phyloP scores from a whole-genome alignment of 129 eudicot genomes.

The Flaveria trinervia region DNA sequence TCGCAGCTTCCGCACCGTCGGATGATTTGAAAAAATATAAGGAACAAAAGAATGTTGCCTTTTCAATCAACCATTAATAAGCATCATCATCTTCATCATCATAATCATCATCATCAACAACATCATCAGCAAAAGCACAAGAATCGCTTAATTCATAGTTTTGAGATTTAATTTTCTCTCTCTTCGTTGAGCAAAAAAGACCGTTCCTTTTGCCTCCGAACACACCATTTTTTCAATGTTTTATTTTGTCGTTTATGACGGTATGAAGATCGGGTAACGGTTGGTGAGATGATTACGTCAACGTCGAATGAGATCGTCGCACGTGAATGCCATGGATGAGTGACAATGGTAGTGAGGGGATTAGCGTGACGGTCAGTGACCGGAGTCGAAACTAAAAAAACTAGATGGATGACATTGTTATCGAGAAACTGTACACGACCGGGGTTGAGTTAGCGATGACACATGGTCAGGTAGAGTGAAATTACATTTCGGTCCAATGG shows the following conservation, averaged over 20 bases:
- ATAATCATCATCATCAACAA: slow-evolving; percentile 35
- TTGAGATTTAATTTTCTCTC: slow-evolving; percentile 20
- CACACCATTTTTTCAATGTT: slow-evolving; percentile 8
- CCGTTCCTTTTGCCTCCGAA: too few relatives aligned
- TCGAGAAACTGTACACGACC: slow-evolving; percentile 30
- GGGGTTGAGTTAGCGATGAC: slow-evolving; percentile 37
- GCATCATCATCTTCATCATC: slow-evolving; percentile 33
- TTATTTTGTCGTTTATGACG: slow-evolving; percentile 28
- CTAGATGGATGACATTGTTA: slow-evolving; percentile 30
- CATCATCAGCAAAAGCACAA: slow-evolving; percentile 21
- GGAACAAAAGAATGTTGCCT: slow-evolving; percentile 32
- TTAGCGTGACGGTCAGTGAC: slow-evolving; percentile 16
- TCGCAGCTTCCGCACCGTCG: slow-evolving; percentile 38
- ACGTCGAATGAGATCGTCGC: neutral
- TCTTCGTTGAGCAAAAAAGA: slow-evolving; percentile 3
- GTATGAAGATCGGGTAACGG: slow-evolving; percentile 8
- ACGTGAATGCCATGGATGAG: neutral
- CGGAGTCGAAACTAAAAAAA: slow-evolving; percentile 4
- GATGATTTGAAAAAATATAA: slow-evolving; percentile 22
- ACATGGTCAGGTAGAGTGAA: neutral
- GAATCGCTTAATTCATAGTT: slow-evolving; percentile 24
- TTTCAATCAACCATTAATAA: slow-evolving; percentile 25
- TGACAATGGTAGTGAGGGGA: slow-evolving; percentile 15
- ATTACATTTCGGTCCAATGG: slow-evolving; percentile 6
- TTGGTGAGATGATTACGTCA: slow-evolving; percentile 1